Evolutionary conservation across 2,329 filamentous ascomycete genomes (phyloP), one percentile per base, ranked within the genome.

Genomic region (Colletotrichum sp.): DNA sequence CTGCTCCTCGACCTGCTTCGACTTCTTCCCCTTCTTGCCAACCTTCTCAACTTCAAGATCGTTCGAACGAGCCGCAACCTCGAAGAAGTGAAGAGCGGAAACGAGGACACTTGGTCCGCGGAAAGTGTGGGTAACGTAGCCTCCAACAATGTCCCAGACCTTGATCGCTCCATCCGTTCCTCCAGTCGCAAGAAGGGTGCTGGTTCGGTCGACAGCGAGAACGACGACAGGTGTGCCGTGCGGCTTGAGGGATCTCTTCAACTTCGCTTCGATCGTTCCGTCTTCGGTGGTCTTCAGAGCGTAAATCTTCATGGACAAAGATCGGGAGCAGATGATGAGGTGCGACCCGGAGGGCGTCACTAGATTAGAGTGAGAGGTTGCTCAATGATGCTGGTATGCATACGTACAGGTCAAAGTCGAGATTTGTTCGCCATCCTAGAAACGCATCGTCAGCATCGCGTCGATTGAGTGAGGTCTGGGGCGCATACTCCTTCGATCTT

Each of bases 291-390:
- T 86, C 66, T 89, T 88, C 31, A 99, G 87, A 21, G 93, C 86
- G 84, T 95, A 98, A 77, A 98, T 95, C 80, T 94, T 93, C 95
- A 98, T 97, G 8, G 95, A 96, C 69, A 98, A 88, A n/a, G 96
- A 98, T 77, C 96, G 93, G 21, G 97, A 99, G 86, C 96, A 98
- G 78, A 97, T 87, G 76, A 98, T 92, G 69, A 98, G 90, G 83
- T 98, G 95, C 31, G 95, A 95, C 11, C 92, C 95, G 75, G 94
- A 95, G 1, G 96, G 95, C 1, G 96, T 97, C 78, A 99, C 93
- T 95, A 24, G 31, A 18, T 63, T 55, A 36, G 75, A 75, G 62
- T 80, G 71, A 79, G 78, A 69, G 70, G 21, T 7, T 9, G 24
- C 6, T 8, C 1, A 34, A 54, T 59, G 54, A 24, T 38, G 12